These are phyloP conservation scores for Trichosanthes cucumerina DNA, from an alignment of 306 rosid species.

Conservation along the genomic window DNA sequence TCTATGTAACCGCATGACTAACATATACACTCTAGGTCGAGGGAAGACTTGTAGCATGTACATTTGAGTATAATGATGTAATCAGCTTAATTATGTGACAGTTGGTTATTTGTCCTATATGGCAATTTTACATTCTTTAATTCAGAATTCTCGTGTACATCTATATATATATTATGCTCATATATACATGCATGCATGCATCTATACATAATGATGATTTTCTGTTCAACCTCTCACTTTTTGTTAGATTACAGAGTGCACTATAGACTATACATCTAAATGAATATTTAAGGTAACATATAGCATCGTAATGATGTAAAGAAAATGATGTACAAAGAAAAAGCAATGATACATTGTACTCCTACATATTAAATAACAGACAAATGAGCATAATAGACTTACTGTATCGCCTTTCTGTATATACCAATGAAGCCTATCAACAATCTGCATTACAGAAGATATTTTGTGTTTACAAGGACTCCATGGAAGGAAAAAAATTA, in stretches of 20 bases:
- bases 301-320: not conserved
- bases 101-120: not conserved
- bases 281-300: not conserved
- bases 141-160: not conserved
- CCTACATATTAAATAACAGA: not conserved
- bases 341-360: not conserved
- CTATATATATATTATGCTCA: no score
- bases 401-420: constrained; percentile 64
- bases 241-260: not conserved
- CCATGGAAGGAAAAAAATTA: not conserved
- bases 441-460: constrained; percentile 52
- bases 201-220: not conserved
- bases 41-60: not conserved
- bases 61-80: not conserved
- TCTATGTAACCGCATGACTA: not conserved
- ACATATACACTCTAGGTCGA: no score
- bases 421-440: constrained; percentile 66
- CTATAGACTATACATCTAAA: not conserved
- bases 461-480: constrained; percentile 15
- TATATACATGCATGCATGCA: no score
- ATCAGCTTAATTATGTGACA: not conserved
- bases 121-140: not conserved
- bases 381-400: constrained; percentile 12
- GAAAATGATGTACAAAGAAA: not conserved
- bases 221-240: not conserved